Evolutionary conservation across 495 filamentous ascomycete genomes (phyloP).

Genomic region (Neurospora sp.): DNA sequence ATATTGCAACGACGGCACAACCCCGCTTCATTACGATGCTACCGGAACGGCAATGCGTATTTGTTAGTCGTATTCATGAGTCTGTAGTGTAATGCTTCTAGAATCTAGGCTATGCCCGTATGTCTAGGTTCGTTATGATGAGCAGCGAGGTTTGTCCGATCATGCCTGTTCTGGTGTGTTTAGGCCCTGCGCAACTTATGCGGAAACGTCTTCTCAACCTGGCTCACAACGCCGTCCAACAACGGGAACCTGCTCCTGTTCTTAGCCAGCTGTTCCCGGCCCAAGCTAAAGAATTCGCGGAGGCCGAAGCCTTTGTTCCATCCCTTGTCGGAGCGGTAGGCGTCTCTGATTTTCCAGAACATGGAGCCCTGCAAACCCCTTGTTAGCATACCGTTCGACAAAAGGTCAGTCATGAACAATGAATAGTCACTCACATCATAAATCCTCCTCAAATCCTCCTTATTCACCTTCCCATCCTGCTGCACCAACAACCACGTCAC

Average conservation of each 20-base stretch:
- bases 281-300: not conserved
- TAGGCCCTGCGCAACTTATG: not conserved
- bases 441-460: slow-evolving; percentile 34
- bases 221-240: not conserved
- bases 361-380: slow-evolving; percentile 8
- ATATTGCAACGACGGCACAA: not conserved
- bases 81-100: not conserved
- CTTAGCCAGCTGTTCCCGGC: not conserved
- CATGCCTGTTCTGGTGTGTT: not conserved
- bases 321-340: slow-evolving; percentile 9
- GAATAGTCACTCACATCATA: slow-evolving; percentile 28
- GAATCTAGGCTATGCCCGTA: not conserved
- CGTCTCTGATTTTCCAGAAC: slow-evolving; percentile 24
- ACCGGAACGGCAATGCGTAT: not conserved
- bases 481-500: slow-evolving; percentile 39
- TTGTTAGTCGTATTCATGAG: not conserved
- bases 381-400: not conserved
- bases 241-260: not conserved
- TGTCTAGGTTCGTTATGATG: too few relatives aligned
- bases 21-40: not conserved
- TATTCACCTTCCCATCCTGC: slow-evolving; percentile 33
- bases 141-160: not conserved
- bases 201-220: not conserved
- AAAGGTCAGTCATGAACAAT: accelerated
- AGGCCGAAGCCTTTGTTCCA: slow-evolving; percentile 21